These are phyloP conservation scores for Punctularia strigosozonata DNA, from an alignment of 768 basidiomycete genomes.

Conservation along the genomic window DNA sequence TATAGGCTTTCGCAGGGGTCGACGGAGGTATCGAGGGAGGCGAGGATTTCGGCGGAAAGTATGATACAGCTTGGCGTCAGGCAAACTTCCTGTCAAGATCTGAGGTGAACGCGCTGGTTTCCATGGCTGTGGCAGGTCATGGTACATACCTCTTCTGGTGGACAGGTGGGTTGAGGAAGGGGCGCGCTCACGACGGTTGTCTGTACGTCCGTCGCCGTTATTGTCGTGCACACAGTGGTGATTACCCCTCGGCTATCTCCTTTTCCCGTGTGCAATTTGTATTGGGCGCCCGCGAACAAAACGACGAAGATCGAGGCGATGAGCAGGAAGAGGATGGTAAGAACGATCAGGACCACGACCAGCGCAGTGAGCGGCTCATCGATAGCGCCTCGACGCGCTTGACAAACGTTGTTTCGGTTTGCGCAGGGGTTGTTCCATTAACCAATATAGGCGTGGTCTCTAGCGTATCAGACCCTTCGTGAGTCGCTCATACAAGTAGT, in stretches of 20 bases:
- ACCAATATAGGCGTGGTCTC: conserved; percentile 56
- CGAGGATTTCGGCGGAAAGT: conserved; percentile 72
- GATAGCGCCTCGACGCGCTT: conserved; percentile 41
- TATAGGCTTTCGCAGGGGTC: conserved; percentile 98
- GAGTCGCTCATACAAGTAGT: no score
- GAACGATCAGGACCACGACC: conserved; percentile 68
- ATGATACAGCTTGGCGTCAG: conserved; percentile 69
- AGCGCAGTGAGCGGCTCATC: conserved; percentile 76
- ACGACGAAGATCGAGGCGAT: conserved; percentile 85
- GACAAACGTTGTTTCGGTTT: conserved; percentile 21
- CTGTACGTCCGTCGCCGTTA: no score
- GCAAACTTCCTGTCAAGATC: conserved; percentile 51
- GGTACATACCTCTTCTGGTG: conserved; percentile 37
- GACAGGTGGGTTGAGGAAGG: conserved; percentile 36
- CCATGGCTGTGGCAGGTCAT: not conserved
- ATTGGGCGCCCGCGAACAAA: conserved; percentile 82
- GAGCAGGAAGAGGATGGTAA: conserved; percentile 68
- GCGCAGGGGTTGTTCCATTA: not conserved
- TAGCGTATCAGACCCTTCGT: conserved; percentile 14
- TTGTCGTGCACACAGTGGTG: no score
- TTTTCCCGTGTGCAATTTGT: conserved; percentile 43
- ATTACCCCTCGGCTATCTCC: conserved; percentile 16
- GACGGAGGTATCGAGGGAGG: conserved; percentile 63
- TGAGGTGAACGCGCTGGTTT: no score
- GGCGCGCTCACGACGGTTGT: conserved; percentile 30